Conservation (phyloP, 179 eudicot species). For the Pouteria campechiana region DNA sequence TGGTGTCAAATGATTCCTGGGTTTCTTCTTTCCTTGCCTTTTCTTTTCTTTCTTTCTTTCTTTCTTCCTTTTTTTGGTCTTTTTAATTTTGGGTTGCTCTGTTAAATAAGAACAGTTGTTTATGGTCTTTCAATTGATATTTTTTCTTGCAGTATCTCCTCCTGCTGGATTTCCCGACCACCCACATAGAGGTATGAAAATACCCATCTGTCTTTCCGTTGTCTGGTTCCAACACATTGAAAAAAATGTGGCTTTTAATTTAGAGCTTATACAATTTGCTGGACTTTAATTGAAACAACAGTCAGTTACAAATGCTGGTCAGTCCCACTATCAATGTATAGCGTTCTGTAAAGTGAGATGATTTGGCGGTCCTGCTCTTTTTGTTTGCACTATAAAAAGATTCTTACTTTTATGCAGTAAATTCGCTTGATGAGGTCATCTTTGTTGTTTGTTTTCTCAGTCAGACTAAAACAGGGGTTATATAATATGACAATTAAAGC, state of each 20-base stretch:
- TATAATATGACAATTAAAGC: no score
- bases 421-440: no score
- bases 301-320: no score
- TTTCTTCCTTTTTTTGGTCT: background rate
- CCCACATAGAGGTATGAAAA: conserved; percentile 78
- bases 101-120: background rate
- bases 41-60: background rate
- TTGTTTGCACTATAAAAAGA: no score
- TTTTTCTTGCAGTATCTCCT: conserved; percentile 43
- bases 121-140: background rate
- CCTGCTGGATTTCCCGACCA: conserved; percentile 97
- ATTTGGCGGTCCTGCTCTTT: no score
- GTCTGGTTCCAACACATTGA: background rate
- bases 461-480: no score
- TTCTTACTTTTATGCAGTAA: no score
- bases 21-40: background rate
- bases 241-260: background rate
- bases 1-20: background rate
- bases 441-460: no score
- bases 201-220: background rate
- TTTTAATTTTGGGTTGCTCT: background rate
- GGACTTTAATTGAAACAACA: no score
- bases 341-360: no score
- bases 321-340: no score
- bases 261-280: background rate